These are phyloP conservation scores for Pleurotus djamor DNA, from an alignment of 768 basidiomycete genomes.

Conservation along the genomic window DNA sequence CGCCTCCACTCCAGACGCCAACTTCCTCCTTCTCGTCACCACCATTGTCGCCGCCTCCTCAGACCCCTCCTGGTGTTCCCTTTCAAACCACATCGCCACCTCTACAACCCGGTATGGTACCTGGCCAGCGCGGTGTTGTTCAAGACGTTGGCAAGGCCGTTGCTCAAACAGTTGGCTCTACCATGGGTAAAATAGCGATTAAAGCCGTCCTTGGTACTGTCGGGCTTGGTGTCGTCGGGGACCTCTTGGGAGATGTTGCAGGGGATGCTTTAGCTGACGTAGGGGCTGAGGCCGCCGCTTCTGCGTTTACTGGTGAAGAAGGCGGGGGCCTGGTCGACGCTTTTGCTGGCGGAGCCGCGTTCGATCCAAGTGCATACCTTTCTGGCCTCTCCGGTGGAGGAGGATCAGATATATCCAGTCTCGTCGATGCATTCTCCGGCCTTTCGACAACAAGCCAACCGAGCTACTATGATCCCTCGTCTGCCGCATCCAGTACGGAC, in stretches of 20 bases:
- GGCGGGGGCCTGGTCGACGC: not conserved
- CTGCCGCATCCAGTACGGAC: not conserved
- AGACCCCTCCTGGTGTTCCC: not conserved
- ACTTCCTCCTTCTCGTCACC: not conserved
- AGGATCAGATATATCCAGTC: not conserved
- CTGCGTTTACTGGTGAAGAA: not conserved
- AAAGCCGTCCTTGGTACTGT: not conserved
- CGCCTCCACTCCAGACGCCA: not conserved
- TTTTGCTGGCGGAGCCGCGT: not conserved
- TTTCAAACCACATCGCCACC: not conserved
- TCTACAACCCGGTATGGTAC: not conserved
- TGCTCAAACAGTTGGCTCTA: not conserved
- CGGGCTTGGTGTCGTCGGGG: not conserved
- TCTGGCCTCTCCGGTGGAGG: not conserved
- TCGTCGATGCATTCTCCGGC: not conserved
- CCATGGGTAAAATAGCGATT: not conserved
- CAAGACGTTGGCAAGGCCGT: not conserved
- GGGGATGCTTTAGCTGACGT: not conserved
- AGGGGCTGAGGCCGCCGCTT: not conserved
- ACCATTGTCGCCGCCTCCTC: not conserved
- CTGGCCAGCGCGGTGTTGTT: not conserved
- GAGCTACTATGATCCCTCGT: not conserved
- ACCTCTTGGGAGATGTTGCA: not conserved
- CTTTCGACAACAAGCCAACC: not conserved
- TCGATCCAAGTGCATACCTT: not conserved